Base-by-base conservation (phyloP, 179 eudicot species). In the Sideroxylon spinosum region DNA sequence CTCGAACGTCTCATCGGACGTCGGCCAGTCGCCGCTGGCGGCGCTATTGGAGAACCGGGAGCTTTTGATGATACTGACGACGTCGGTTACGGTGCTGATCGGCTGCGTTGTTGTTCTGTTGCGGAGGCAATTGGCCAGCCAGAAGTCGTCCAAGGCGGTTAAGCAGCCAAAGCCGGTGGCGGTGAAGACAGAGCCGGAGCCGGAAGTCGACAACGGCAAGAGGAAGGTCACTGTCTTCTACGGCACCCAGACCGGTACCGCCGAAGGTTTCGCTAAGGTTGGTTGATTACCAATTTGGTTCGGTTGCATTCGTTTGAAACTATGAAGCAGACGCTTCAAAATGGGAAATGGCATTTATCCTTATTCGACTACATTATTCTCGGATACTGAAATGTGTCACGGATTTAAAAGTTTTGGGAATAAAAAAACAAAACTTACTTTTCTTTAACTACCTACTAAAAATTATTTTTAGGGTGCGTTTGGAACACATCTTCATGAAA, bases 251-350 rank as follows among this genome's bases (percentile, higher is more conserved):
- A 93, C 98, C 29, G 98, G 99, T 22, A 95, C 99, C 6, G 99
- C 99, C 37, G 98, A 95, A 78, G 99, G 99, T 17, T 95, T 95
- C 62, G 95, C 99, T 9, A 93, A 95, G 99, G 99, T 95, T 26
- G 19, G 23, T 1, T 53, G 26, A 7, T 32, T n/a, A 4, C 16
- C 16, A 22, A 6, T 17, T 17, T 46, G 2, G 29, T 4, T 7
- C 12, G 32, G 16, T 55, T 19, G 10, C n/a, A 22, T 64, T 72
- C 2, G 20, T 6, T 37, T 37, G 44, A 4, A 37, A 37, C 44
- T 37, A 37, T 37, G 44, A 37, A 37, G 44, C 44, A 37, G 44
- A 37, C 44, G 5, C 44, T 37, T 37, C 44, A 37, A 37, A 37
- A 37, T 37, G 44, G 44, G 44, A 37, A 37, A 37, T 37, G 44